Base-by-base conservation (phyloP, 2,329 filamentous ascomycete genomes). In the Cytospora piceae region DNA sequence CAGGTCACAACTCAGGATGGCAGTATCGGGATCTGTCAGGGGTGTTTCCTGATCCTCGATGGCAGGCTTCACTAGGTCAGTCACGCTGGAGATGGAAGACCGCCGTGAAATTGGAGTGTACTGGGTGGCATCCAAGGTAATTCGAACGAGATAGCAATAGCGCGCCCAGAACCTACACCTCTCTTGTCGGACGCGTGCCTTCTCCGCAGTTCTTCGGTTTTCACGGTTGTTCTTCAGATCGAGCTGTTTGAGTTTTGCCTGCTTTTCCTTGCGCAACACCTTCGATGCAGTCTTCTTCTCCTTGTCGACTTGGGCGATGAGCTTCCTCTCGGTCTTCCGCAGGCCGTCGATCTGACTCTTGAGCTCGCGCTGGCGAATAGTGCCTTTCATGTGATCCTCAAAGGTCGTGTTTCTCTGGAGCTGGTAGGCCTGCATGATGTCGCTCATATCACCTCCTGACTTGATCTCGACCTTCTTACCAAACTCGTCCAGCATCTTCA, bases 51-150 rank as follows among this genome's bases (percentile, higher is more conserved):
- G 27, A 32, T 78, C 83, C 67, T 85, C 83, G 0, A 80, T 82
- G 17, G 80, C 82, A 17, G 74, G 75, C 69, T 87, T 86, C 60
- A 78, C 77, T 55, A 85, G 78, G 66, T 86, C 83, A 1, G 82
- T 82, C 27, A 74, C 83, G 49, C 87, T 87, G 5, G 80, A 75
- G 15, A 83, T 69, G 0, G 84, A 86, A 57, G 73, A 78, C 27
- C 83, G 80, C 11, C 83, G 80, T 14, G 84, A 85, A 39, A 69
- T 64, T 4, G 80, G 80, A 0, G 82, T 82, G 54, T 77, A 73
- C 34, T 65, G 70, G n/a, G 77, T 70, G 22, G 77, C 78, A 55
- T 85, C 83, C 29, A 86, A 77, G n/a, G 77, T 82, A 71, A 86
- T 81, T 24, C 78, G 82, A 52, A 85, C 75, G 2, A 77, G 74